Evolutionary conservation across 1,284 basidiomycete species (phyloP), one percentile per base, ranked within the genome.

Genomic region (Heliocybe sulcata): DNA sequence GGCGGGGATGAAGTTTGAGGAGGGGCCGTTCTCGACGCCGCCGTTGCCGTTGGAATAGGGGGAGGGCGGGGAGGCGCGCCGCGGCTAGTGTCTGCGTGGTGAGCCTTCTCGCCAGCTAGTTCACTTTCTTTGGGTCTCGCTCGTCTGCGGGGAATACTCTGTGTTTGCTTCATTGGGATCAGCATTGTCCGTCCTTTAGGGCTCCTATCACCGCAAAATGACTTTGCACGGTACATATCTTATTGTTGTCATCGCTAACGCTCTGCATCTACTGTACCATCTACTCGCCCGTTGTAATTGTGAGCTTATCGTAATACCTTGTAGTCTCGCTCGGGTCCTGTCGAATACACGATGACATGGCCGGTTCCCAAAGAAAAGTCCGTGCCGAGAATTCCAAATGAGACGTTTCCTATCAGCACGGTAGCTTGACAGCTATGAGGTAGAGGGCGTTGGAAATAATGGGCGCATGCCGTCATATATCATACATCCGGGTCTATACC

Each of bases 1-100:
- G 20, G 12, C 20, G 47, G 23, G 8, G 47, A 29, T 49, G 23
- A 29, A 49, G 47, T 49, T 26, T 22, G 47, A 49, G 23, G 47
- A 49, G 14, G 27, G 47, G 22, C 47, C 47, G 20, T 26, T 29
- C 20, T 4, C 8, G 20, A 26, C 47, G 20, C 47, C 47, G 22
- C 47, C 47, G 20, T 49, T 49, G 47, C 47, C 47, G 47, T 49
- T 49, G 47, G 47, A 49, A 49, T 49, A 29, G 27, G 47, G 25
- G 4, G 25, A 8, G 4, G 47, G 47, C 47, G 47, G 27, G 47
- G n/a, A 29, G 47, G 47, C 27, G 27, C 4, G 22, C 27, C 11
- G 27, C 22, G 22, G 47, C 47, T 29, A 26, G 22, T 49, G 12
- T n/a, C 47, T 26, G 47, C 27, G 23, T 49, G 47, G 27, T 49